Evolutionary conservation across 2,329 filamentous ascomycete genomes (phyloP).

Genomic region (Arthrobotrys conoides): DNA sequence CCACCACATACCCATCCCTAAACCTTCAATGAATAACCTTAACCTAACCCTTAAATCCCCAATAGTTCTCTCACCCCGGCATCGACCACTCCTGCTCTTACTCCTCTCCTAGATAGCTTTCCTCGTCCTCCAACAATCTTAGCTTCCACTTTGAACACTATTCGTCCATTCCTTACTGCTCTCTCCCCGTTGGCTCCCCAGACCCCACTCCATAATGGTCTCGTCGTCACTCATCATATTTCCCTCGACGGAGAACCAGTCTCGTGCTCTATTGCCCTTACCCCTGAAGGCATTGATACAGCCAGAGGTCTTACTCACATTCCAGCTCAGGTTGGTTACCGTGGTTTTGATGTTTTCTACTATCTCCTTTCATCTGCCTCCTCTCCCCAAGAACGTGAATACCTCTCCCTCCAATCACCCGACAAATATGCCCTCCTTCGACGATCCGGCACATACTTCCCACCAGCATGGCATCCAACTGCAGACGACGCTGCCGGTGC

Average conservation of each 20-base stretch:
- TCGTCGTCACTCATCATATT: constrained; percentile 78
- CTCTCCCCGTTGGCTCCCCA: constrained; percentile 88
- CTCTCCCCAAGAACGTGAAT: constrained; percentile 88
- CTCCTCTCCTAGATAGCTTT: constrained; percentile 83
- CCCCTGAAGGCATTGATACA: constrained; percentile 90
- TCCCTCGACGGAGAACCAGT: constrained; percentile 84
- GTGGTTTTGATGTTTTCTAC: constrained; percentile 98
- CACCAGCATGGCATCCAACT: constrained; percentile 89
- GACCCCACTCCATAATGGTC: constrained; percentile 77
- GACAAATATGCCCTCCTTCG: constrained; percentile 84
- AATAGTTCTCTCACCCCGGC: constrained; percentile 66
- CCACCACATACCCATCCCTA: not conserved
- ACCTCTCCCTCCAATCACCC: constrained; percentile 82
- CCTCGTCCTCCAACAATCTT: constrained; percentile 82
- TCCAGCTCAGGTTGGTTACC: constrained; percentile 82
- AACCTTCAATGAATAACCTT: not conserved
- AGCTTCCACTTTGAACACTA: constrained; percentile 82
- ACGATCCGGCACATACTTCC: constrained; percentile 85
- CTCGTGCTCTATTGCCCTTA: constrained; percentile 81
- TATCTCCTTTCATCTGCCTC: constrained; percentile 94
- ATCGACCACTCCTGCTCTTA: constrained; percentile 86
- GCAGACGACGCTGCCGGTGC: constrained; percentile 93
- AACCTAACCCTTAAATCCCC: not conserved
- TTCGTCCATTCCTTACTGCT: constrained; percentile 90
- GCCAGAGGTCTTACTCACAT: constrained; percentile 83